Evolutionary conservation across 2,329 filamentous ascomycete genomes (phyloP), one percentile per base, ranked within the genome.

Genomic region (Cercospora sp.): DNA sequence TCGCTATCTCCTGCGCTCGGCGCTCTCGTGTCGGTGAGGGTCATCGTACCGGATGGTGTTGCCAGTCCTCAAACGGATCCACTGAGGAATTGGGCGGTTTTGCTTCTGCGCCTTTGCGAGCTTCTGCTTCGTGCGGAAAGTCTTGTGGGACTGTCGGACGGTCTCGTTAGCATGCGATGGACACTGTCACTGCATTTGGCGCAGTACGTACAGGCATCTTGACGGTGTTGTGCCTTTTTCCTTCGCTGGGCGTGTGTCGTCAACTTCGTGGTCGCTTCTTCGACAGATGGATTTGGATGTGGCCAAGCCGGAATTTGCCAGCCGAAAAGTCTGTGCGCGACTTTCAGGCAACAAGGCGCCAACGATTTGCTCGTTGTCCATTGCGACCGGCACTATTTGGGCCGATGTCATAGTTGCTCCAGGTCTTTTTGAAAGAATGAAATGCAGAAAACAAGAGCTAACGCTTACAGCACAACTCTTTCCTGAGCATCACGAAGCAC

Each of bases 71-170:
- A 99, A 90, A 83, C 95, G 91, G 84, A 99, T 98, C 95, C 95
- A 99, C 89, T 99, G 95, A 77, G 95, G 95, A 83, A 99, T 97
- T 79, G 95, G 95, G 84, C 95, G 91, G 91, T 99, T 99, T 89
- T 98, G 94, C 90, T 97, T 98, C 89, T 98, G 94, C 83, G 95
- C 95, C 89, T 94, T 97, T 83, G 95, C 95, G 87, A 99, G 93
- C 95, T 99, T 99, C 86, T 96, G 91, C 94, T 99, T 99, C 86
- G 94, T 97, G 84, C 94, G 92, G 93, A 99, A 99, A 83, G 94
- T 92, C 91, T 99, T 99, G 88, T 99, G 93, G 91, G 91, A 94
- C 94, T 98, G 83, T 82, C 36, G 59, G 51, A 58, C 64, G 36
- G 45, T 18, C 18, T 48, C 36, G 59, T 72, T 62, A 72, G 71